Conservation (phyloP, 1,284 basidiomycete genomes). For the Sporisorium sorghi region DNA sequence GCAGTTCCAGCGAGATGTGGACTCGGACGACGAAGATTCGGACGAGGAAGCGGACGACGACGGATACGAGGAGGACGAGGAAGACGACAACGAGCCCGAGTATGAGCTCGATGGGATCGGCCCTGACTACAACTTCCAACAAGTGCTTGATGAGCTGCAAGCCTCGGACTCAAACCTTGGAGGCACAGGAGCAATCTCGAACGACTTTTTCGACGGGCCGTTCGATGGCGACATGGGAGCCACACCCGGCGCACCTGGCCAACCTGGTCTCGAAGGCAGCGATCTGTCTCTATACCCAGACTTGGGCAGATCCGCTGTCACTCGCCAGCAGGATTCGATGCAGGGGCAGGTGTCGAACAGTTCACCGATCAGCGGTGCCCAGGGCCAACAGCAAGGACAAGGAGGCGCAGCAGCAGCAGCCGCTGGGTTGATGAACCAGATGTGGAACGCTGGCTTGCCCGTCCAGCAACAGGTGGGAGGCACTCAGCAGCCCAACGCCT, state of each 20-base stretch:
- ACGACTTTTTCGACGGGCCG: constrained; percentile 47
- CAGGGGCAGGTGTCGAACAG: not conserved
- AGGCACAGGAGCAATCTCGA: constrained; percentile 9
- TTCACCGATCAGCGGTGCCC: constrained; percentile 5
- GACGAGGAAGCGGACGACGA: constrained; percentile 46
- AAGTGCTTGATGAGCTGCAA: constrained; percentile 36
- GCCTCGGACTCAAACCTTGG: constrained; percentile 19
- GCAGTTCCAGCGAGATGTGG: constrained; percentile 42
- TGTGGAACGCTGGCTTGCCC: constrained; percentile 27
- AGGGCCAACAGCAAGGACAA: constrained; percentile 7
- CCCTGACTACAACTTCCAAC: constrained; percentile 31
- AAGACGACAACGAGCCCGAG: constrained; percentile 46
- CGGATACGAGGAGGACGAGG: constrained; percentile 50
- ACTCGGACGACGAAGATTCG: constrained; percentile 40
- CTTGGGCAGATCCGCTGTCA: constrained; percentile 17
- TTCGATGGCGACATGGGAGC: constrained; percentile 24
- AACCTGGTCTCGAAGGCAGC: constrained; percentile 15
- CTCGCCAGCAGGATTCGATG: not conserved
- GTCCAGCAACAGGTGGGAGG: constrained; percentile 8
- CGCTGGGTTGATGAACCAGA: constrained; percentile 23
- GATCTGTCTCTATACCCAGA: constrained; percentile 39
- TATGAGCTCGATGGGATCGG: constrained; percentile 21
- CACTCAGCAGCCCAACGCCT: not conserved
- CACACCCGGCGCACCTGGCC: constrained; percentile 18
- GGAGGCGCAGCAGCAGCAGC: constrained; percentile 10